Evolutionary conservation across 129 eudicot species (phyloP), one percentile per base, ranked within the genome.

Genomic region (Helianthus tuberosus): DNA sequence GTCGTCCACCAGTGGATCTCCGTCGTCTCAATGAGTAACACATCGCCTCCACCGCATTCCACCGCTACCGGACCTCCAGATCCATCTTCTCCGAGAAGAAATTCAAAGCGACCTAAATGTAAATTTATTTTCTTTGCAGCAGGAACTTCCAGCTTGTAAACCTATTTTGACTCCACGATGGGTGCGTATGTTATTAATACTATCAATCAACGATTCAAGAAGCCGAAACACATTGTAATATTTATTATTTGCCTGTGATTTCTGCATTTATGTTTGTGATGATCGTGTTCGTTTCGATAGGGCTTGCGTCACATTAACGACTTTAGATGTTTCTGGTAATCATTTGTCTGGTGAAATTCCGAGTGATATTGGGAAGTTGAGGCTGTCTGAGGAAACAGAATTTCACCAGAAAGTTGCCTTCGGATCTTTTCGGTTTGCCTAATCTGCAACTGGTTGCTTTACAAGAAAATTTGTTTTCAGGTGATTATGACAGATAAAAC

Each of bases 131-230:
- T 41, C 39, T 11, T 71, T 6, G 9, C 97, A 93, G 73, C 98
- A 93, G 79, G 97, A 93, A 80, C 96, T 93, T n/a, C n/a, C 98
- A 25, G 98, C 97, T 13, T 90, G 98, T 84, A 93, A 93, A 69
- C 98, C 98, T 8, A 93, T 93, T 74, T 93, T 20, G 9, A 90
- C 98, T 4, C 98, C 98, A 1, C 71, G 79, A 84, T 93, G 97
- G 97, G 98, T 88, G 36, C 54, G 60, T 76, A 71, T 69, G 32
- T 41, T 58, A 4, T 1, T 43, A 29, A 47, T 2, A 1, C 17
- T 27, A 4, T 14, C 20, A 13, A 9, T 23, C 12, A 38, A 5
- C 9, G 16, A 46, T 12, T 68, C 48, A 12, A 66, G 11, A 10
- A 62, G 41, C 48, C 41, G 38, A 23, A 44, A 32, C 44, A 20